These are phyloP conservation scores for Petasospora rhodanensis DNA, from an alignment of 1,139 yeast species.

Conservation along the genomic window DNA sequence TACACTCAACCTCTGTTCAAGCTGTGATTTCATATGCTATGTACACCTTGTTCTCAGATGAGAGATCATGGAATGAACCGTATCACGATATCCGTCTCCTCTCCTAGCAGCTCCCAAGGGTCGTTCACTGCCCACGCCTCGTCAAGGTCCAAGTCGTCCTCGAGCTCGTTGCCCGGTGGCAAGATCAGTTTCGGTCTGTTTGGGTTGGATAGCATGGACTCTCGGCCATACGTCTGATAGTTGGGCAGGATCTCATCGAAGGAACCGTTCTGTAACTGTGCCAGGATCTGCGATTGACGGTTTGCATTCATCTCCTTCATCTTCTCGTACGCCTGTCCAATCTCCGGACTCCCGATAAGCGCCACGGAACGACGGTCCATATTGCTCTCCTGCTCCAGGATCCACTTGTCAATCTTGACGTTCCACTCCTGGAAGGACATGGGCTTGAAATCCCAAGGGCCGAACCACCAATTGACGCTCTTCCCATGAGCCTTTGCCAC, in stretches of 20 bases:
- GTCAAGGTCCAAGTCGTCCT: constrained; percentile 20
- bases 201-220: constrained; percentile 2
- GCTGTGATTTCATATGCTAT: too few relatives aligned
- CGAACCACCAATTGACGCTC: constrained; percentile 53
- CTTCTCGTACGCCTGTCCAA: constrained; percentile 16
- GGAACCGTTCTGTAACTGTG: constrained; percentile 14
- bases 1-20: too few relatives aligned
- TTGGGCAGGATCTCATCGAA: constrained; percentile 16
- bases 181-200: constrained; percentile 7
- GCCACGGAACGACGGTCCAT: constrained; percentile 9
- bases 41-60: too few relatives aligned
- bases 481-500: constrained; percentile 40
- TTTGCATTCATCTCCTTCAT: constrained; percentile 14
- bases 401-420: constrained; percentile 34
- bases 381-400: constrained; percentile 14
- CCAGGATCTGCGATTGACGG: constrained; percentile 19
- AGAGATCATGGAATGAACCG: constrained; percentile 39
- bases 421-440: constrained; percentile 47
- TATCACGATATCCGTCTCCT: constrained; percentile 42
- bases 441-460: constrained; percentile 51
- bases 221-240: constrained; percentile 12
- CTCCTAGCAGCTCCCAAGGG: constrained; percentile 48
- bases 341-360: constrained; percentile 16
- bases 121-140: constrained; percentile 30
- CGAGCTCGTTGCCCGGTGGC: constrained; percentile 19